Conservation (phyloP, 768 basidiomycete genomes). For the Tephrocybe sp. region DNA sequence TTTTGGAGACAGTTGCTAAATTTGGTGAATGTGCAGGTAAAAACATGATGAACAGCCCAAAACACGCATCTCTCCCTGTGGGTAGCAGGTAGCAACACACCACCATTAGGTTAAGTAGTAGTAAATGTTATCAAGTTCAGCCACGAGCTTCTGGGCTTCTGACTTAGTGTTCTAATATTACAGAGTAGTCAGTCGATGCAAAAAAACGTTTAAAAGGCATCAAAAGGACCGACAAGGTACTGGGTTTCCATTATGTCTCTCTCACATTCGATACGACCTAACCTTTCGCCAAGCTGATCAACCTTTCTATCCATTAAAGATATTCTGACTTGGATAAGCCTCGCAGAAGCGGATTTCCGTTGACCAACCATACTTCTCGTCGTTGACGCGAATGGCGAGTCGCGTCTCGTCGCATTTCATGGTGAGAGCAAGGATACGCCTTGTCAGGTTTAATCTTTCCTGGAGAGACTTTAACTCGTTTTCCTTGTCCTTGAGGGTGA, state of each 20-base stretch:
- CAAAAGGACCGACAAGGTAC: conserved; percentile 15
- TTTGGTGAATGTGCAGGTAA: background rate
- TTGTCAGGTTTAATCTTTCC: conserved; percentile 13
- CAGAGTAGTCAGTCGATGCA: conserved; percentile 13
- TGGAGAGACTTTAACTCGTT: conserved; percentile 16
- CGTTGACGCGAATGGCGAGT: conserved; percentile 2
- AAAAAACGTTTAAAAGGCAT: background rate
- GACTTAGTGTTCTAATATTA: conserved; percentile 15
- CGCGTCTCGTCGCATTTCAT: conserved; percentile 10
- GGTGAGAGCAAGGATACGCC: conserved; percentile 9
- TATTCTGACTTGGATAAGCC: conserved; percentile 1
- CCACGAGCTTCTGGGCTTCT: conserved; percentile 19
- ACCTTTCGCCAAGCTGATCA: conserved; percentile 15
- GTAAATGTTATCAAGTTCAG: conserved; percentile 20
- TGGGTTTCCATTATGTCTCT: conserved; percentile 13
- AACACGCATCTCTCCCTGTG: background rate
- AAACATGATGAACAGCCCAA: background rate
- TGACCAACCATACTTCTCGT: conserved; percentile 9
- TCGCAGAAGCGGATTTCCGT: background rate
- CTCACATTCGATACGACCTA: conserved; percentile 10
- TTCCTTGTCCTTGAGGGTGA: conserved; percentile 20
- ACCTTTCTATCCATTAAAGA: conserved; percentile 12
- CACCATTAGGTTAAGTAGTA: no score
- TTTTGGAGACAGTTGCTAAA: no score
- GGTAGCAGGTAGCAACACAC: no score